A percentile compares a stretch with the other conserved stretches of the same genome.
phyloP scores from a whole-genome alignment of 139 green algal genomes.

The Trebouxia sp. region DNA sequence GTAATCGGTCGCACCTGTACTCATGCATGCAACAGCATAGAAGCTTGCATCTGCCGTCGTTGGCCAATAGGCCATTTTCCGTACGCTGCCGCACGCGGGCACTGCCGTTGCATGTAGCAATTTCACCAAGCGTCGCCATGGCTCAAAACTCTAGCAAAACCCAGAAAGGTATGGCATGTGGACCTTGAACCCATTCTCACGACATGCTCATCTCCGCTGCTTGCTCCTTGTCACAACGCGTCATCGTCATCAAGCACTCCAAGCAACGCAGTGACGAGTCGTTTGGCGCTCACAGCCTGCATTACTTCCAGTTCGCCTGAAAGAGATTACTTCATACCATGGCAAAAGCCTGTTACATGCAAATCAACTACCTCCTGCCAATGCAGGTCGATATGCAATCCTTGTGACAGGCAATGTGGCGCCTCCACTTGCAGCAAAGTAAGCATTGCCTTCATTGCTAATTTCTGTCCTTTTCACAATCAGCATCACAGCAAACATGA shows the following conservation, averaged over 20 bases:
- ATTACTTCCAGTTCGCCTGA: too few relatives aligned
- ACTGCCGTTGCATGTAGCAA: neutral
- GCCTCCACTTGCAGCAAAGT: neutral
- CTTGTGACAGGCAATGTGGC: neutral
- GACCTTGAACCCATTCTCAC: too few relatives aligned
- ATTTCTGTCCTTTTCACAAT: neutral
- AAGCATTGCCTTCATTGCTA: neutral
- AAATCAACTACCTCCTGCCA: too few relatives aligned
- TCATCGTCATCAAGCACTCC: too few relatives aligned
- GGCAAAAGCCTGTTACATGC: too few relatives aligned
- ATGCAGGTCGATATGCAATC: slow-evolving; percentile 19
- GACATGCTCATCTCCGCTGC: neutral
- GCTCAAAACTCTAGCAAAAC: neutral
- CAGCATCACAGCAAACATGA: neutral
- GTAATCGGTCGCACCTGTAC: too few relatives aligned
- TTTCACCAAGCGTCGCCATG: neutral
- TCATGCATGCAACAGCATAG: neutral
- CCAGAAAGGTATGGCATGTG: neutral
- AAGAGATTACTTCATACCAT: too few relatives aligned
- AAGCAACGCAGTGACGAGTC: too few relatives aligned
- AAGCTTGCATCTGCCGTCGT: neutral
- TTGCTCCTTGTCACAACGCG: too few relatives aligned
- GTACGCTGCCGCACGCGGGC: neutral
- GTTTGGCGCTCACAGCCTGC: too few relatives aligned
- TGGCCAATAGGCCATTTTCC: neutral